Base-by-base conservation (phyloP, 2,329 filamentous ascomycete species). In the Aspergillus aculeatinus region DNA sequence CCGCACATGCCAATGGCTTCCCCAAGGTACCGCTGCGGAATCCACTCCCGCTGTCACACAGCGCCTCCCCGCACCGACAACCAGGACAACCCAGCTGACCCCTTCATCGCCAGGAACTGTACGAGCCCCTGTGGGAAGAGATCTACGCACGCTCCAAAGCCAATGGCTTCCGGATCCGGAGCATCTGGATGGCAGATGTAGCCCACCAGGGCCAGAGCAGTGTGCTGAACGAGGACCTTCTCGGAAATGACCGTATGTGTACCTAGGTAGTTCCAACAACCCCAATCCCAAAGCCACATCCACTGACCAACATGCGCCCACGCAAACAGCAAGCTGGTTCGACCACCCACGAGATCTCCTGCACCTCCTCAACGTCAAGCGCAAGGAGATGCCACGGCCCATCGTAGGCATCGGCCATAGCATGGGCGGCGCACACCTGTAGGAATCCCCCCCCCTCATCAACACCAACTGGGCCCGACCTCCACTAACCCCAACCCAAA, bases 131-230 rank as follows among this genome's bases (percentile, higher is more conserved):
- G 0, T 97, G 92, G 90, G 91, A 94, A 60, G 91, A 96, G 55
- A 80, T 97, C 1, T 80, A 90, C 66, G 76, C 81, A 19, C 79
- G 81, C 19, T 79, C 87, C 5, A 82, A 83, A 65, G 72, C 76
- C 14, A 79, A 82, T 58, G 87, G 86, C 19, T 85, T 96, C 67
- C 82, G 83, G 2, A 91, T 98, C 68, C 85, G 91, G 59, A 82
- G 85, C 63, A 93, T 98, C 67, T 96, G 91, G 90, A 95, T 96
- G 68, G 88, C 91, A 63, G 94, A 98, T 77, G 86, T 90, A n/a
- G 87, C 91, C 31, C 88, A 92, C 72, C 91, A 97, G 79, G 93
- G 93, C 39, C 81, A 86, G 68, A 96, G 90, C 72, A 87, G 89
- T 44, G 79, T 90, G 11, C 72, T 96, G 48, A 98, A 97, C 73